Evolutionary conservation across 345 rosid species (phyloP), one percentile per base, ranked within the genome.

Genomic region (Citrus maxima): DNA sequence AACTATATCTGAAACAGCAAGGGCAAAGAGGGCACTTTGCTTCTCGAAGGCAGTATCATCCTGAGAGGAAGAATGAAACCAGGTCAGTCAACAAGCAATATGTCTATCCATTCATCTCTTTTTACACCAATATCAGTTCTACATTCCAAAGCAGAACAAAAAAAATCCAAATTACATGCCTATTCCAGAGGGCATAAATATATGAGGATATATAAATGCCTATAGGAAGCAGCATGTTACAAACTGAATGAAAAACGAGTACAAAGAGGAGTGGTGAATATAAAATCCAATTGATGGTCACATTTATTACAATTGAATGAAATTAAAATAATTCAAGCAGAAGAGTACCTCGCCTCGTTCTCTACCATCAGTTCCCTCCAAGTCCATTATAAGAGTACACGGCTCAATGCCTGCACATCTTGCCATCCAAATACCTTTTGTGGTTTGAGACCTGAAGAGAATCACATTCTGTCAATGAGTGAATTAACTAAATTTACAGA

Each of bases 301-400:
- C 14, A 24, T 24, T 24, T 6, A 38, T 54, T 66, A 79, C 18
- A 54, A 70, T n/a, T 7, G 13, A 38, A 66, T 32, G 79, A 62
- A 67, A 46, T 55, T 40, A 55, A 58, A 28, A 37, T 10, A 9
- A 38, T 7, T 73, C 9, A 19, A 64, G 28, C 16, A 25, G 5
- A 76, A 75, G 78, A 72, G 77, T 80, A 96, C 99, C 97, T 96
- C 99, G 87, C 99, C 99, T 46, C 97, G 94, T 86, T 97, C 99
- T 87, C 99, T 90, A 81, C 99, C 99, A 87, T 96, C 99, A 10
- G 99, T 94, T 62, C 99, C 99, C 92, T 96, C 98, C 86, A 96
- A 87, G 77, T 96, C 99, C 98, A 97, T 94, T 81, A 97, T 94
- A 58, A 97, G 85, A 49, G 99, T 97, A 78, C 90, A 90, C 35